Evolutionary conservation across 805 yeast species (phyloP).

Genomic region (Candida berthetii): DNA sequence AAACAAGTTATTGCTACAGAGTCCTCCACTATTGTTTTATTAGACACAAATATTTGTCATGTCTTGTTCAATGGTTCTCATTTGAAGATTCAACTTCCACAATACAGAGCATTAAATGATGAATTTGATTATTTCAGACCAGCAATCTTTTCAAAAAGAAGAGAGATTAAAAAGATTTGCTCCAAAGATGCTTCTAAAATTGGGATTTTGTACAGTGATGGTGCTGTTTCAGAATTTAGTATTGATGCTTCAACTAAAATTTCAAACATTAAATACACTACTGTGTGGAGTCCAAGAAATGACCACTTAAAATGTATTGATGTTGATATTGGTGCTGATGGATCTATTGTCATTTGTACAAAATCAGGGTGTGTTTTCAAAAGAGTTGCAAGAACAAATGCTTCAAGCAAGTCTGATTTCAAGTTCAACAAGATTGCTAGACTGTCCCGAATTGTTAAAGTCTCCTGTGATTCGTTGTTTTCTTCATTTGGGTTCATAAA

Average conservation of each 20-base stretch:
- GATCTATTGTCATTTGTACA: slow-evolving; percentile 64
- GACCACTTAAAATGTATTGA: slow-evolving; percentile 54
- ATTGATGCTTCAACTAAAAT: slow-evolving; percentile 15
- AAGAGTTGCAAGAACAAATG: slow-evolving; percentile 7
- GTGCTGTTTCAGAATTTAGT: slow-evolving; percentile 35
- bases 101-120: slow-evolving; percentile 23
- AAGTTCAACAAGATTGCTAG: slow-evolving; percentile 50
- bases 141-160: slow-evolving; percentile 35
- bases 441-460: slow-evolving; percentile 54
- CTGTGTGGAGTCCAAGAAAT: slow-evolving; percentile 61
- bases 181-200: slow-evolving; percentile 36
- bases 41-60: slow-evolving; percentile 53
- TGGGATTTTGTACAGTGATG: slow-evolving; percentile 50
- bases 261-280: slow-evolving; percentile 38
- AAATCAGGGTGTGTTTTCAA: slow-evolving; percentile 60
- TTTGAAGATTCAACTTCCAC: slow-evolving; percentile 38
- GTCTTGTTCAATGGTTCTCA: slow-evolving; percentile 54
- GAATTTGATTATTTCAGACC: slow-evolving; percentile 52
- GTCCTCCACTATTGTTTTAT: slow-evolving; percentile 59
- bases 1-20: slow-evolving; percentile 60
- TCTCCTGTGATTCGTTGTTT: slow-evolving; percentile 60
- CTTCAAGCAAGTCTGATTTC: slow-evolving; percentile 20
- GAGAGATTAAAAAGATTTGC: slow-evolving; percentile 24
- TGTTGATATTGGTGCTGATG: slow-evolving; percentile 62
- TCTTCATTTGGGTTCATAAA: slow-evolving; percentile 62